Base-by-base conservation (phyloP, 768 basidiomycete genomes). In the Psilocybe subaeruginosa region DNA sequence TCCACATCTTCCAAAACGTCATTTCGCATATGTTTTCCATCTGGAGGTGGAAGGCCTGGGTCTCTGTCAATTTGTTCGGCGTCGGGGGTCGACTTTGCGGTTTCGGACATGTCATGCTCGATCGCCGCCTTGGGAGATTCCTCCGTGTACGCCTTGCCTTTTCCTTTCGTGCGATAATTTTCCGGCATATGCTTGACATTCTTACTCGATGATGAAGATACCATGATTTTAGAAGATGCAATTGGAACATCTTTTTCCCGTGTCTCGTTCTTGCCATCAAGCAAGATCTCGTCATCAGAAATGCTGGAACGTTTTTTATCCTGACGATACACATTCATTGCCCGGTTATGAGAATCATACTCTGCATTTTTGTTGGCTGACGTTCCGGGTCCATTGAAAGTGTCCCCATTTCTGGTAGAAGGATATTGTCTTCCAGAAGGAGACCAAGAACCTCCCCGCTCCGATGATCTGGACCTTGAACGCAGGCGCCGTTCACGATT, bases 381-480 rank as follows among this genome's bases (percentile, higher is more conserved):
- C 9, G 43, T 37, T 29, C 58, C 56, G 35, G 41, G 56, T 23
- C 39, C 50, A 43, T 55, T 45, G 30, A 29, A 50, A 16, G 14
- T 23, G 50, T 35, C 49, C 43, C 30, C 54, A 50, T 53, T 35
- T 58, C 39, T 35, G 12, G 62, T 57, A 31, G 73, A 68, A 52
- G 33, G 16, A 64, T 74, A 72, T 46, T 30, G 63, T 54, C 74
- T 71, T 16, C 75, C 74, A 45, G 75, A 78, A 29, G 74, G 74
- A 17, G 77, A 77, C 72, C 74, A 72, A 16, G 78, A 77, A 45
- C 64, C 37, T 31, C 73, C 73, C 62, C 69, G 63, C n/a, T 69
- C 69, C 43, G 69, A 60, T 3, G 57, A 60, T 29, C 58, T 62
- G 14, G 66, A 64, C 55, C 54, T 62, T 47, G 62, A 64, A 37